Evolutionary conservation across 352 stramenopile species (phyloP).

Genomic region (Phytophthora kernoviae): DNA sequence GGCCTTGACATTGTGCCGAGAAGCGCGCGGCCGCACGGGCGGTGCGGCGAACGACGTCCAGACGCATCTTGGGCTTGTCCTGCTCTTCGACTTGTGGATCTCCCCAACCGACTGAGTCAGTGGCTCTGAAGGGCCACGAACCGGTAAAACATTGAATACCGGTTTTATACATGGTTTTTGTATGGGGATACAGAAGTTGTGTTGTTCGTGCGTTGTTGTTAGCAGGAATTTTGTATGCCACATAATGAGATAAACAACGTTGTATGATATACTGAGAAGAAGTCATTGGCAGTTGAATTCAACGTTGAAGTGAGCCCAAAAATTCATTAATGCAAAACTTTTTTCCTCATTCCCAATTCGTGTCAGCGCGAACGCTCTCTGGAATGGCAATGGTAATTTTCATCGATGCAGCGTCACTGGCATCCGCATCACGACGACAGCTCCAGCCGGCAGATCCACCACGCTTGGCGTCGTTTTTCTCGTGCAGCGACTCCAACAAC

Average conservation of each 20-base stretch:
- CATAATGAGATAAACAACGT: not conserved
- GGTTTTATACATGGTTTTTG: no score
- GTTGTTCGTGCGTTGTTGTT: no score
- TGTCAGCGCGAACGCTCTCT: constrained; percentile 40
- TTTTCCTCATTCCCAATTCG: constrained; percentile 38
- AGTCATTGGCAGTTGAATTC: no score
- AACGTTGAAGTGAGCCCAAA: not conserved
- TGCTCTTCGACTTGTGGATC: constrained; percentile 10
- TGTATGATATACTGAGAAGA: not conserved
- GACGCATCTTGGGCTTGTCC: constrained; percentile 42
- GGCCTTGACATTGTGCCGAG: constrained; percentile 34
- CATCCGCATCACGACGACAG: constrained; percentile 44
- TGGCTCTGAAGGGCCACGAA: not conserved
- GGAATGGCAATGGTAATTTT: constrained; percentile 53
- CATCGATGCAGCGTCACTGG: constrained; percentile 38
- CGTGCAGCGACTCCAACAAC: constrained; percentile 48
- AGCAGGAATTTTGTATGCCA: no score
- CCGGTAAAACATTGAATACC: no score
- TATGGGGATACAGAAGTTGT: no score
- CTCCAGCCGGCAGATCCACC: constrained; percentile 41
- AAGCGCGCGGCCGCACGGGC: constrained; percentile 47
- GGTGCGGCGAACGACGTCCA: constrained; percentile 52
- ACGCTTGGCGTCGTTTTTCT: constrained; percentile 59
- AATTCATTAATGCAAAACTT: not conserved
- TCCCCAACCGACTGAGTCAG: constrained; percentile 20